phyloP scores from a whole-genome alignment of 2,329 filamentous ascomycete species.

The Byssoonygena ceratinophila region DNA sequence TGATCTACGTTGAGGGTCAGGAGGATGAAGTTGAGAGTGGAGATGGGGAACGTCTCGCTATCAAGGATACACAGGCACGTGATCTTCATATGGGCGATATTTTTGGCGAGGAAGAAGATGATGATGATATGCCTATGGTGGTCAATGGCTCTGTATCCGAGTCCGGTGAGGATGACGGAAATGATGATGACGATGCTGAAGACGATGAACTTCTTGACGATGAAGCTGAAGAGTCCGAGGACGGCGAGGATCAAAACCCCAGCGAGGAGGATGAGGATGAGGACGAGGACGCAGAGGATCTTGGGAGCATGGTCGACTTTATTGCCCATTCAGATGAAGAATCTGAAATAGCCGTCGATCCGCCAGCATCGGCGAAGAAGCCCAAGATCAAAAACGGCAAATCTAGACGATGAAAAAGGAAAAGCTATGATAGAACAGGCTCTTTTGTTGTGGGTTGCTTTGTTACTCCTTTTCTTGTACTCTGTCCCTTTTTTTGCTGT shows the following conservation, averaged over 20 bases:
- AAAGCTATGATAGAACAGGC: background rate
- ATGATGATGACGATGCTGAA: constrained; percentile 30
- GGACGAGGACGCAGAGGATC: constrained; percentile 53
- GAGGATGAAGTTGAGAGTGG: constrained; percentile 46
- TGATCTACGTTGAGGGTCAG: constrained; percentile 81
- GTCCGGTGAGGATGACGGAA: constrained; percentile 32
- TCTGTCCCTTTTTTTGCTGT: too few relatives aligned
- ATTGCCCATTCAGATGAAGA: constrained; percentile 40
- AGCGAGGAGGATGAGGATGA: constrained; percentile 51
- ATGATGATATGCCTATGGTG: constrained; percentile 48
- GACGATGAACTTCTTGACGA: constrained; percentile 34
- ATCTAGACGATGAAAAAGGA: background rate
- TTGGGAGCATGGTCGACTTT: constrained; percentile 39
- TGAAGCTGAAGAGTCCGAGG: constrained; percentile 35
- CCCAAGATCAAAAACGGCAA: constrained; percentile 15
- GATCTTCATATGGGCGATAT: constrained; percentile 28
- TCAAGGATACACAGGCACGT: background rate
- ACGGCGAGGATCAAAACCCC: constrained; percentile 38
- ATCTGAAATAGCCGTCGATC: constrained; percentile 20
- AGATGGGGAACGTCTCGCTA: constrained; percentile 24
- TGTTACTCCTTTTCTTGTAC: background rate
- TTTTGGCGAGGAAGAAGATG: constrained; percentile 37
- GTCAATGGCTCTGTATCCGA: constrained; percentile 42
- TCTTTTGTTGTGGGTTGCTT: background rate
- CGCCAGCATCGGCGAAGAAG: constrained; percentile 30